phyloP scores from a whole-genome alignment of 177 flowering plant genomes.

The Tripterygium wilfordii region DNA sequence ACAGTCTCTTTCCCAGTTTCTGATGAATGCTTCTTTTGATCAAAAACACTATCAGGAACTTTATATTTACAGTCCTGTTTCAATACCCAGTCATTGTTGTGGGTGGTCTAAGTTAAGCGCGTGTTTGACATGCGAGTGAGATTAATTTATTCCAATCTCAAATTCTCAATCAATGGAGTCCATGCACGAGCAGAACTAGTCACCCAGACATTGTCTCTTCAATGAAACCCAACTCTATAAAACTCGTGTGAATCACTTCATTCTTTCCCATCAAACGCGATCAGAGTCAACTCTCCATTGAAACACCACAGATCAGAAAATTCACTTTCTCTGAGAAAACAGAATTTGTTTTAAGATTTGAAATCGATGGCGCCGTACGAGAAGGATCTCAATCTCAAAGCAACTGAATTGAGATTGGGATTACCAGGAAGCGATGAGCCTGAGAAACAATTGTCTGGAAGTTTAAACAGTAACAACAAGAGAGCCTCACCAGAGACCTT shows the following conservation, averaged over 20 bases:
- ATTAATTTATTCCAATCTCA: not conserved
- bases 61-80: no score
- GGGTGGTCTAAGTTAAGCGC: no score
- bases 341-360: no score
- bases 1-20: no score
- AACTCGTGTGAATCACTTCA: not conserved
- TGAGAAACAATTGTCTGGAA: constrained; percentile 4
- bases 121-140: constrained; percentile 5
- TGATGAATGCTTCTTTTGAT: no score
- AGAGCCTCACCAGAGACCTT: constrained; percentile 29
- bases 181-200: constrained; percentile 17
- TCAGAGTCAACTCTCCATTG: not conserved
- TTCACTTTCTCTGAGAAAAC: no score
- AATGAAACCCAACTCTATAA: constrained; percentile 1
- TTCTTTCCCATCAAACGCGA: no score
- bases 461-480: constrained; percentile 23
- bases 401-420: constrained; percentile 43
- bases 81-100: no score
- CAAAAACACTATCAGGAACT: no score
- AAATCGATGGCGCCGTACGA: constrained; percentile 14
- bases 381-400: constrained; percentile 33
- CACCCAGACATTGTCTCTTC: constrained; percentile 9
- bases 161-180: constrained; percentile 7
- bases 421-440: constrained; percentile 32
- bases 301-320: no score